A percentile compares a stretch with the other conserved stretches of the same genome.
Evolutionary conservation across 2,329 filamentous ascomycete species (phyloP).

Genomic region (Cladosporium oxysporum): DNA sequence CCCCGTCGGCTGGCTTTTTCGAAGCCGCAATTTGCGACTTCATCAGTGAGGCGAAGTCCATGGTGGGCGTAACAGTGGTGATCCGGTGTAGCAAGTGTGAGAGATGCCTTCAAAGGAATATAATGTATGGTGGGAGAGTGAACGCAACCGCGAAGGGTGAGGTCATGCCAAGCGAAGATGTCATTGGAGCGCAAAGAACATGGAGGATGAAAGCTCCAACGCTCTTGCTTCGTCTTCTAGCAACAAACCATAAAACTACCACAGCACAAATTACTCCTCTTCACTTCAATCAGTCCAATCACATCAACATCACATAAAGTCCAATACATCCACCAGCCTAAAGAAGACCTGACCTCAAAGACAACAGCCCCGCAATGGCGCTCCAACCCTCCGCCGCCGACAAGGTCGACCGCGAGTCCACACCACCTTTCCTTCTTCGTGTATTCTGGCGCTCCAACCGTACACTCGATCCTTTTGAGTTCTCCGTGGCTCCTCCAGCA

Average conservation of each 20-base stretch:
- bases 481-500: constrained; percentile 53
- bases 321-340: neutral
- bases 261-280: constrained; percentile 1
- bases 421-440: constrained; percentile 79
- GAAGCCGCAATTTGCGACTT: constrained; percentile 74
- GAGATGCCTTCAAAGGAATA: neutral
- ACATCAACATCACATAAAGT: neutral
- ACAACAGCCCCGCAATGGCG: constrained; percentile 30
- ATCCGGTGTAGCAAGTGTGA: neutral
- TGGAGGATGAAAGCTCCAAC: constrained; percentile 14
- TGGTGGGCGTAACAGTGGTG: constrained; percentile 45
- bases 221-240: neutral
- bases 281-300: neutral
- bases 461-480: constrained; percentile 76
- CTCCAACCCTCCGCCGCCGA: constrained; percentile 38
- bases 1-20: constrained; percentile 45
- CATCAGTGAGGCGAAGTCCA: constrained; percentile 97
- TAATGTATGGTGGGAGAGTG: neutral
- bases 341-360: neutral
- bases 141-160: constrained; percentile 12
- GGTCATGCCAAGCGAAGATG: constrained; percentile 19
- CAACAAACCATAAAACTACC: constrained; percentile 1
- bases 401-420: constrained; percentile 67
- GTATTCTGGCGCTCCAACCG: constrained; percentile 76
- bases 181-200: constrained; percentile 20